phyloP scores from a whole-genome alignment of 2,329 filamentous ascomycete species.

The Colletotrichum sp. region DNA sequence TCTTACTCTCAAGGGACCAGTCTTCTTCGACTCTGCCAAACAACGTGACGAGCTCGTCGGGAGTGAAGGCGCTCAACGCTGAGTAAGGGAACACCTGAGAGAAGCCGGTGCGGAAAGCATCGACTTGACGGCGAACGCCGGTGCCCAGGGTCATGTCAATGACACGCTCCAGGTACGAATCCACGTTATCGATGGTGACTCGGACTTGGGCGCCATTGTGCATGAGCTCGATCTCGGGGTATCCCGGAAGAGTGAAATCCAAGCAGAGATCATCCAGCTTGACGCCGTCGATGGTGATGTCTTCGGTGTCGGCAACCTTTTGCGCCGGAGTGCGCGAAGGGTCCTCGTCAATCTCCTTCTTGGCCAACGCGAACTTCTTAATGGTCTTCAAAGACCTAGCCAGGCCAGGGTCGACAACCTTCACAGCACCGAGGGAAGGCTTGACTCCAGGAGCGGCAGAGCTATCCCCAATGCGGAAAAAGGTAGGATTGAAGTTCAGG shows the following conservation, averaged over 20 bases:
- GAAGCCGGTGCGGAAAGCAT: slow-evolving; percentile 90
- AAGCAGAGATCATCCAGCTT: slow-evolving; percentile 85
- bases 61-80: slow-evolving; percentile 90
- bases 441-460: slow-evolving; percentile 65
- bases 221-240: slow-evolving; percentile 83
- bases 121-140: slow-evolving; percentile 86
- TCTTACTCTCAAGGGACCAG: slow-evolving; percentile 94
- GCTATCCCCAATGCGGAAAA: slow-evolving; percentile 90
- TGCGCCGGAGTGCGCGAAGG: slow-evolving; percentile 66
- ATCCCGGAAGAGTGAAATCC: slow-evolving; percentile 94
- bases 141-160: slow-evolving; percentile 90
- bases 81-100: slow-evolving; percentile 96
- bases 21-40: slow-evolving; percentile 95
- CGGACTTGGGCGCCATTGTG: slow-evolving; percentile 74
- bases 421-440: slow-evolving; percentile 87
- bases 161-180: slow-evolving; percentile 83
- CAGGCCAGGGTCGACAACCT: slow-evolving; percentile 84
- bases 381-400: slow-evolving; percentile 86
- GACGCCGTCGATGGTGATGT: slow-evolving; percentile 76
- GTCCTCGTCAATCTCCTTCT: slow-evolving; percentile 82
- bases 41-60: slow-evolving; percentile 91
- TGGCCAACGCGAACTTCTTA: slow-evolving; percentile 84
- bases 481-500: slow-evolving; percentile 94
- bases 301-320: slow-evolving; percentile 72
- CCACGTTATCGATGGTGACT: slow-evolving; percentile 92